Evolutionary conservation across 2,329 filamentous ascomycete genomes (phyloP), one percentile per base, ranked within the genome.

Genomic region (Ophiobolus disseminans): DNA sequence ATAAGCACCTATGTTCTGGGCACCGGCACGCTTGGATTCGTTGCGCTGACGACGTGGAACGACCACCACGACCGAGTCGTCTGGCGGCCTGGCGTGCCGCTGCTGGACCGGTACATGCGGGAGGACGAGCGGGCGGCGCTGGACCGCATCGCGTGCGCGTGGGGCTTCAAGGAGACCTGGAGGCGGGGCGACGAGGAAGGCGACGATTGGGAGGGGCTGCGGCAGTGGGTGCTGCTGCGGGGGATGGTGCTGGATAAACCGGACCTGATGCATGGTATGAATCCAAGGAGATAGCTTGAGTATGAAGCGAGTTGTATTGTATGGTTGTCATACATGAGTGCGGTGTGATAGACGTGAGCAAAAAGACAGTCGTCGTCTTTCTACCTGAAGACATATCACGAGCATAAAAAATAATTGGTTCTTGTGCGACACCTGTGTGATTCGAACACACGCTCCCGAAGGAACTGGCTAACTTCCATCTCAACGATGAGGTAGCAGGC

Each of bases 21-120:
- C 55, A 91, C 91, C 4, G 86, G 85, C 3, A 90, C 87, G 8
- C 83, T 97, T 43, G 94, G 93, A 2, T 76, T 94, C 32, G 85
- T 97, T 28, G 91, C 93, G 7, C 78, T 95, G 50, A 86, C 90
- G 20, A 97, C 93, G 25, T 82, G 87, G 51, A 97, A 97, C 73
- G 92, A 97, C 71, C 91, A 97, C 74, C 96, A 97, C 90, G 87
- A 88, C 65, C 85, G 94, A 16, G 91, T 97, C 4, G 92, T 90
- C 2, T 99, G 94, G 94, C 81, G 88, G 7, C 85, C 85, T 0
- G 94, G 94, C 9, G 87, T 90, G 25, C 88, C 90, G 17, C 76
- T 97, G 55, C 82, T 88, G 53, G 83, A 90, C 64, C 83, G 94
- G 11, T 97, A 92, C 89, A 73, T 96, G 44, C 82, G 90, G 25